Evolutionary conservation across 1,284 basidiomycete genomes (phyloP).

Genomic region (Clitocybe nebularis): DNA sequence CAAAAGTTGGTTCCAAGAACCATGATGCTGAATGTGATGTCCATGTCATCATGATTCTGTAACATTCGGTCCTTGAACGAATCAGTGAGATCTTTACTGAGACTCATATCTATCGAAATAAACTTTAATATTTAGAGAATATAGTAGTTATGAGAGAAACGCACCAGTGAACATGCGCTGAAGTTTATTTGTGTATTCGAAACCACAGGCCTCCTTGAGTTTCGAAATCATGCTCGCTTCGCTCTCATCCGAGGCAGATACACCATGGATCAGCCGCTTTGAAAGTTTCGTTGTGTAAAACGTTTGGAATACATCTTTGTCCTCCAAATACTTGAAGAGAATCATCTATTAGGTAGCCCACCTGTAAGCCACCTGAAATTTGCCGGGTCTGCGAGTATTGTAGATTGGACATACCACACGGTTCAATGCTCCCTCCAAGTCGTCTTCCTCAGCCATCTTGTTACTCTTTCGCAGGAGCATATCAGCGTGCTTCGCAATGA

Average conservation of each 20-base stretch:
- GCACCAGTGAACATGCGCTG: constrained; percentile 96
- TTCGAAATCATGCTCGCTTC: constrained; percentile 99
- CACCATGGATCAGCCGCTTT: constrained; percentile 88
- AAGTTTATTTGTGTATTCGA: constrained; percentile 98
- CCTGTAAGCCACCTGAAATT: no score
- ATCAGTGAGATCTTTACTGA: constrained; percentile 95
- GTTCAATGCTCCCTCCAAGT: constrained; percentile 87
- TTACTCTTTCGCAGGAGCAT: constrained; percentile 92
- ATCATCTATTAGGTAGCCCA: no score
- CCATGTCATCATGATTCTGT: constrained; percentile 79
- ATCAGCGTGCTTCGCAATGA: constrained; percentile 94
- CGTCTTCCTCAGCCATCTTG: constrained; percentile 90
- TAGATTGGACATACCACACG: constrained; percentile 65
- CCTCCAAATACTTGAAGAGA: constrained; percentile 98
- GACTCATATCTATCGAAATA: constrained; percentile 73
- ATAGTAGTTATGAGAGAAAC: constrained; percentile 17
- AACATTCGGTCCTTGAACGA: constrained; percentile 95
- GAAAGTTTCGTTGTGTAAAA: constrained; percentile 98
- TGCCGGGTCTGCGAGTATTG: no score
- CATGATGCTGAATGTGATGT: constrained; percentile 90
- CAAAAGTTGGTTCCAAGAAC: constrained; percentile 96
- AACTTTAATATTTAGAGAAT: neutral
- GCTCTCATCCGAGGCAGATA: constrained; percentile 94
- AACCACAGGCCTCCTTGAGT: constrained; percentile 96
- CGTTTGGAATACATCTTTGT: constrained; percentile 99